Evolutionary conservation across 2,329 filamentous ascomycete genomes (phyloP).

Genomic region (Fusarium clavum): DNA sequence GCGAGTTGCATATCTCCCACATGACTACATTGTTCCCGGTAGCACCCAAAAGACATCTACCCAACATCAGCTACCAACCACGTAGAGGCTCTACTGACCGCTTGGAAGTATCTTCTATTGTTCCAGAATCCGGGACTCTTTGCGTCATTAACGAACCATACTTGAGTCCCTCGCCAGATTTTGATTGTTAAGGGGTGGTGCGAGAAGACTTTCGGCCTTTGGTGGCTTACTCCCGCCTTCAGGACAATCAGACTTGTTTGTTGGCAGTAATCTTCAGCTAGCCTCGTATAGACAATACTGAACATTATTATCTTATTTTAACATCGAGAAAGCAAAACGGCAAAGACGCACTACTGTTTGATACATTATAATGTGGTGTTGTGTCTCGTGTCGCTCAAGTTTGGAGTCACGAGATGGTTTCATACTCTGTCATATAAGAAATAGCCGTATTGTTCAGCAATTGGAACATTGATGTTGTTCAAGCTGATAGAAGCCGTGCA

Average conservation of each 20-base stretch:
- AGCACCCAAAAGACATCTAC: slow-evolving; percentile 52
- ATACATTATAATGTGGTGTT: neutral
- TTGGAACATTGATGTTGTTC: neutral
- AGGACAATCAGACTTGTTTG: slow-evolving; percentile 10
- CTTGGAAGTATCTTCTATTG: slow-evolving; percentile 9
- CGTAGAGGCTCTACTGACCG: neutral
- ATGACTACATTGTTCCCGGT: slow-evolving; percentile 49
- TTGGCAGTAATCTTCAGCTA: neutral
- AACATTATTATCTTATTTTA: no score
- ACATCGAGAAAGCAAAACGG: neutral
- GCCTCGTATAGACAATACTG: neutral
- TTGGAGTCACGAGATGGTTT: neutral
- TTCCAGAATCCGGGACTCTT: slow-evolving; percentile 13
- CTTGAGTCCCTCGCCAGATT: neutral
- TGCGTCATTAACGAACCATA: neutral
- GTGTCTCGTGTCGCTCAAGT: neutral
- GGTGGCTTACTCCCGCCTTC: slow-evolving; percentile 20
- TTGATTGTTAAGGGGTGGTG: slow-evolving; percentile 6
- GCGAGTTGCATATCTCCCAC: slow-evolving; percentile 19
- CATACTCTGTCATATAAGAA: neutral
- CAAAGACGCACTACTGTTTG: neutral
- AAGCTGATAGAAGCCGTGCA: no score
- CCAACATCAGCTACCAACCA: neutral
- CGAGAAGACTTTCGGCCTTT: slow-evolving; percentile 11
- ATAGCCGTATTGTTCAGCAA: neutral